Evolutionary conservation across 495 filamentous ascomycete species (phyloP).

Genomic region (Lineolata rhizophorae): DNA sequence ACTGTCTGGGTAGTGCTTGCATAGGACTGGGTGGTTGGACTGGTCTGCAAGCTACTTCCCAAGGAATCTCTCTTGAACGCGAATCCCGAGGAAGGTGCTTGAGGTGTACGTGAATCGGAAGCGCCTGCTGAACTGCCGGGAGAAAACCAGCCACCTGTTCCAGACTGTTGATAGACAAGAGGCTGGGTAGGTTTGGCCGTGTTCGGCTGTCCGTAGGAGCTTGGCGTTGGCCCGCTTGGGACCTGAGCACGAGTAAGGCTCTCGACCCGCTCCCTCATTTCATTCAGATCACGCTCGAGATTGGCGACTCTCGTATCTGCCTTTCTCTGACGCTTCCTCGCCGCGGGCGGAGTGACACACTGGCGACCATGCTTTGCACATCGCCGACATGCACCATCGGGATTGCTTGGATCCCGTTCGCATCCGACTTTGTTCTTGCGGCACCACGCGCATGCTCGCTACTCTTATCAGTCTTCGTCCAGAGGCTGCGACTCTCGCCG

Average conservation of each 20-base stretch:
- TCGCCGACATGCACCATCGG: conserved; percentile 50
- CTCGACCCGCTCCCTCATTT: too few relatives aligned
- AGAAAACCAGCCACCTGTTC: too few relatives aligned
- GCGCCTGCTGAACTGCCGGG: too few relatives aligned
- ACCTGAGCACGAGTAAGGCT: too few relatives aligned
- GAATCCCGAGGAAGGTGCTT: too few relatives aligned
- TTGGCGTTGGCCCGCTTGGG: too few relatives aligned
- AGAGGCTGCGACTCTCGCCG: not conserved
- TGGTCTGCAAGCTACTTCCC: too few relatives aligned
- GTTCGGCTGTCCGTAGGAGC: not conserved
- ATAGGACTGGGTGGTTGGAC: too few relatives aligned
- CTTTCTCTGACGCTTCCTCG: conserved; percentile 79
- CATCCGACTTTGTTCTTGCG: conserved; percentile 75
- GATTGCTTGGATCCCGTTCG: conserved; percentile 43
- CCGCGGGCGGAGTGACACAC: conserved; percentile 67
- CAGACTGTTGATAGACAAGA: not conserved
- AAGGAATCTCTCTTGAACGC: too few relatives aligned
- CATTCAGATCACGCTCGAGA: conserved; percentile 87
- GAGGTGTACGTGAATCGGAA: not conserved
- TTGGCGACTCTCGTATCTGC: conserved; percentile 80
- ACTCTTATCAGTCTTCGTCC: conserved; percentile 39
- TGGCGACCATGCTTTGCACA: conserved; percentile 63
- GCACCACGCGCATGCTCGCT: conserved; percentile 85
- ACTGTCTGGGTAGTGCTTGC: too few relatives aligned
- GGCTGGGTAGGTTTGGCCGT: not conserved